These are phyloP conservation scores for Erodium chrysanthum DNA, from an alignment of 441 rosid genomes.

Conservation along the genomic window DNA sequence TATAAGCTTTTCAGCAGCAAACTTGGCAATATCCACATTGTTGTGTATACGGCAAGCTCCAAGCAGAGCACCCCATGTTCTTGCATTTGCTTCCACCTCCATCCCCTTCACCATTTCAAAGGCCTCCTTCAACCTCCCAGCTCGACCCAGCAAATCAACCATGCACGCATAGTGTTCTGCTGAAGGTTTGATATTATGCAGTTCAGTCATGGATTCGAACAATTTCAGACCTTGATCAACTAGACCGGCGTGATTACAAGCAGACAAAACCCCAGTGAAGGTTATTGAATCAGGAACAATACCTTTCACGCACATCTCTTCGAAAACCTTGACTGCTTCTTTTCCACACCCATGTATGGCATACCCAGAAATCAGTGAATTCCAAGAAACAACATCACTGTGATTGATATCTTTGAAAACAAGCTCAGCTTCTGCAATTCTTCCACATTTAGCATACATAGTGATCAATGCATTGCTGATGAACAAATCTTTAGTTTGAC, in stretches of 20 bases:
- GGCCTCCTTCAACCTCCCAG: constrained; percentile 32
- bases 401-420: constrained; percentile 15
- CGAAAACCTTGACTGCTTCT: constrained; percentile 23
- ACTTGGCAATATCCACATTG: constrained; percentile 25
- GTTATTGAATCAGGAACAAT: constrained; percentile 28
- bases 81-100: constrained; percentile 23
- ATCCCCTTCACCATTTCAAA: constrained; percentile 21
- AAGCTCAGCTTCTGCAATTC: constrained; percentile 21
- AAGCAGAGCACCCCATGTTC: constrained; percentile 30
- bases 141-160: constrained; percentile 33
- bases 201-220: constrained; percentile 24
- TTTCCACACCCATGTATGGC: constrained; percentile 29
- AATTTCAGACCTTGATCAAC: constrained; percentile 23
- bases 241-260: constrained; percentile 32
- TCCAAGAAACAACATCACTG: constrained; percentile 27
- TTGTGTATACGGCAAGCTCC: constrained; percentile 28
- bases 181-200: constrained; percentile 15
- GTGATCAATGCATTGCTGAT: constrained; percentile 31
- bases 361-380: constrained; percentile 30
- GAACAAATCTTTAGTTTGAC: constrained; percentile 22
- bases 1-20: constrained; percentile 24
- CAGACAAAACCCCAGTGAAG: constrained; percentile 28
- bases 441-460: constrained; percentile 39
- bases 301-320: constrained; percentile 24
- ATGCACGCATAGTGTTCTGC: constrained; percentile 33